These are phyloP conservation scores for Debaryomycetaceae sp. DNA, from an alignment of 1,139 yeast species.

Conservation along the genomic window DNA sequence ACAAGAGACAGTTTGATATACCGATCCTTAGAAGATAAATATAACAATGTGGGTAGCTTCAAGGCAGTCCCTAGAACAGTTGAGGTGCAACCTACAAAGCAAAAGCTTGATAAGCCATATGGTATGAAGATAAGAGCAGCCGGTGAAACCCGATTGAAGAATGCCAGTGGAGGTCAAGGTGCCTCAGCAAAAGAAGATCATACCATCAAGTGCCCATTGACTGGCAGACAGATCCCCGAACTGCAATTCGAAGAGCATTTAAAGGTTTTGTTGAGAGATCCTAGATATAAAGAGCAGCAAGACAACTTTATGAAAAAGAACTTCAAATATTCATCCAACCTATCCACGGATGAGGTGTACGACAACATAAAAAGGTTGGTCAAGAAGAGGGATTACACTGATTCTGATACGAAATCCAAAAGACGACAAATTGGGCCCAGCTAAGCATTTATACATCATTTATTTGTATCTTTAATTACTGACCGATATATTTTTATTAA, in stretches of 20 bases:
- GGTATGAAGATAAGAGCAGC: constrained; percentile 68
- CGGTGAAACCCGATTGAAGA: constrained; percentile 59
- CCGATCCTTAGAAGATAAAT: constrained; percentile 50
- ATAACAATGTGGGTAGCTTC: constrained; percentile 3
- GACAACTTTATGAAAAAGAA: constrained; percentile 62
- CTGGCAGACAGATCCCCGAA: constrained; percentile 68
- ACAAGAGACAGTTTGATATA: constrained; percentile 57
- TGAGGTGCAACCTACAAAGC: constrained; percentile 4
- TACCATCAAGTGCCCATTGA: constrained; percentile 66
- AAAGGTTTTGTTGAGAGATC: constrained; percentile 70
- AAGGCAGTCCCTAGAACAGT: neutral
- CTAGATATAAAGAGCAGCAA: constrained; percentile 70
- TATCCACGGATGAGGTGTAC: constrained; percentile 68
- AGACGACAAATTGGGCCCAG: constrained; percentile 4
- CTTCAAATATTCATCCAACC: constrained; percentile 53
- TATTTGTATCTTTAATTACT: constrained; percentile 1
- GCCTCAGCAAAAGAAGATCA: constrained; percentile 18
- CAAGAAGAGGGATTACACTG: constrained; percentile 23
- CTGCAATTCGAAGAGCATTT: constrained; percentile 71
- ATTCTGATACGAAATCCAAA: constrained; percentile 3
- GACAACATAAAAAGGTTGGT: constrained; percentile 68
- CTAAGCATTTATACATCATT: constrained; percentile 1
- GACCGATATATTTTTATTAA: constrained; percentile 15
- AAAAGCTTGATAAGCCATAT: constrained; percentile 23
- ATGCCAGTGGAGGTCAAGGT: constrained; percentile 5